phyloP scores from a whole-genome alignment of 345 rosid genomes.

The Schrenkiella parvula region DNA sequence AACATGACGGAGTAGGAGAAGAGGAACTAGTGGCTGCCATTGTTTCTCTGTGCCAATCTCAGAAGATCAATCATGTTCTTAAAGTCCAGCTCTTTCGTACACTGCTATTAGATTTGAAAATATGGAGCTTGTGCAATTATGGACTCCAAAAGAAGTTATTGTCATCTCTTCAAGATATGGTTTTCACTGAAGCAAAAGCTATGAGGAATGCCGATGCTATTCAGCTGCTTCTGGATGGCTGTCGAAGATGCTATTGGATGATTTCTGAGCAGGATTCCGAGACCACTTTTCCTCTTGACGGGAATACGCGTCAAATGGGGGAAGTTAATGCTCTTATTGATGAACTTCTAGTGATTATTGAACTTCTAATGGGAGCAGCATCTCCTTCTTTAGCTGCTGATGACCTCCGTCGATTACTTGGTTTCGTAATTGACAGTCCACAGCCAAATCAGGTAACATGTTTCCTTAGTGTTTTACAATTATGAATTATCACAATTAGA shows the following conservation, averaged over 20 bases:
- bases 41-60: slow-evolving; percentile 87
- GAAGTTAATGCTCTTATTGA: slow-evolving; percentile 97
- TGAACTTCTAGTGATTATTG: slow-evolving; percentile 95
- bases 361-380: slow-evolving; percentile 92
- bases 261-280: slow-evolving; percentile 77
- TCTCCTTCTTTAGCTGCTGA: slow-evolving; percentile 70
- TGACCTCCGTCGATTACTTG: slow-evolving; percentile 82
- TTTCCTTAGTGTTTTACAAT: not conserved
- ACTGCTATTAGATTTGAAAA: slow-evolving; percentile 80
- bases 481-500: slow-evolving; percentile 7
- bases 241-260: slow-evolving; percentile 99
- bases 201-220: slow-evolving; percentile 98
- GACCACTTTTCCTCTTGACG: slow-evolving; percentile 53
- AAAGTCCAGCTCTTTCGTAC: slow-evolving; percentile 94
- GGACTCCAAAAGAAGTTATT: slow-evolving; percentile 96
- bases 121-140: slow-evolving; percentile 97
- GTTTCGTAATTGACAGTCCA: slow-evolving; percentile 94
- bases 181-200: slow-evolving; percentile 87
- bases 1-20: slow-evolving; percentile 66
- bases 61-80: slow-evolving; percentile 74
- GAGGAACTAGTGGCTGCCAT: slow-evolving; percentile 99
- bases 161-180: slow-evolving; percentile 97
- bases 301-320: slow-evolving; percentile 70
- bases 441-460: slow-evolving; percentile 86
- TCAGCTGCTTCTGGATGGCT: slow-evolving; percentile 98